Base-by-base conservation (phyloP, 2,329 filamentous ascomycete species). In the Paracorniculantispora psalliotae region DNA sequence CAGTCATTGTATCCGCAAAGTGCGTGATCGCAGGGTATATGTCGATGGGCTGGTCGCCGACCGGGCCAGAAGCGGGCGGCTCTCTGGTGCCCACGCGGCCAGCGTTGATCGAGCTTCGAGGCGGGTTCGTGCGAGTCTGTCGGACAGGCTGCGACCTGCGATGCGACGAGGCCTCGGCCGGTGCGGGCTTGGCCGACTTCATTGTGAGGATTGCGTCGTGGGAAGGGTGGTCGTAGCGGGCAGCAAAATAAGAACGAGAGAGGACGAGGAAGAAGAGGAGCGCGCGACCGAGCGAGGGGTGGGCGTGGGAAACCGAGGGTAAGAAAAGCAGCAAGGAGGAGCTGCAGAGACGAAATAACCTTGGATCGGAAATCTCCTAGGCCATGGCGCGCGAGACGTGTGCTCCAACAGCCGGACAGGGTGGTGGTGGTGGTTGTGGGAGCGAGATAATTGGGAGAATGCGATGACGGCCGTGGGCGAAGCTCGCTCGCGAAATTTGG, bases 1-100 rank as follows among this genome's bases (percentile, higher is more conserved):
- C 92, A 54, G 91, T 88, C 70, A 97, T 91, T 63, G 92, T 88
- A 73, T 97, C 92, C 63, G 93, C 90, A 72, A 99, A 97, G 75
- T 87, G 83, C 12, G 82, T 86, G 63, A 87, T 81, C 57, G 81
- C 85, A 47, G 85, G 85, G 66, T 85, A 87, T 66, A 87, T 85
- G 65, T 87, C 82, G 76, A 87, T 85, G 67, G 83, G 81, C 67
- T 85, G 82, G 62, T 83, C 81, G 59, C 78, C 75, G 55, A 73
- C 71, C 35, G 76, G 72, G 59, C 71, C 74, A 60, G 71, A 73
- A 62, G 74, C 71, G 60, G 79, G 72, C 55, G 78, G 73, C 65
- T 81, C 80, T 72, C 77, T 76, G 55, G 70, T 72, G 64, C 63
- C 68, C 59, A 72, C 68, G 67, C 79, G 80, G 67, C 75, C 72